Evolutionary conservation across 768 basidiomycete genomes (phyloP).

Genomic region (Serendipita sp.): DNA sequence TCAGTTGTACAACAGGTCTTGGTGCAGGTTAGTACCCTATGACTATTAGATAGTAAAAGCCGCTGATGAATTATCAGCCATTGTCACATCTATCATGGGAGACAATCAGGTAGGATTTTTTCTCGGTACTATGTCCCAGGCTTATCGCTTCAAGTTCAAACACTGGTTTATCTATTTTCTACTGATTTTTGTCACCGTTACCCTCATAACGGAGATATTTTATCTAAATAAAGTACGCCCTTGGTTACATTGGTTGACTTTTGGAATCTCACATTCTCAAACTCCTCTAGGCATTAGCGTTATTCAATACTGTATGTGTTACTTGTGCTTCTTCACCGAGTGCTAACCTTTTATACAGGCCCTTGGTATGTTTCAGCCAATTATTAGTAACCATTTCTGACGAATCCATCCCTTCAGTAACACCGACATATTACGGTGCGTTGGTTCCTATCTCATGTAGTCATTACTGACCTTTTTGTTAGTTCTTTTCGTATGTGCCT

Average conservation of each 20-base stretch:
- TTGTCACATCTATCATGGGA: slow-evolving; percentile 62
- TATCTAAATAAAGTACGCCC: slow-evolving; percentile 95
- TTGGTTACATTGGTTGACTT: slow-evolving; percentile 42
- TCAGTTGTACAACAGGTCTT: slow-evolving; percentile 87
- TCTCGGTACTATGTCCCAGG: background rate
- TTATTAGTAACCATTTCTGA: background rate
- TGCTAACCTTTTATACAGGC: slow-evolving; percentile 2
- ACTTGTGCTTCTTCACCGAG: background rate
- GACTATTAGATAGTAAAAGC: background rate
- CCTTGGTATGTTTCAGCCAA: background rate
- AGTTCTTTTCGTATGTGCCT: background rate
- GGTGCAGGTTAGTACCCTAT: slow-evolving; percentile 31
- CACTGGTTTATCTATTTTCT: slow-evolving; percentile 66
- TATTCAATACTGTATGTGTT: slow-evolving; percentile 33
- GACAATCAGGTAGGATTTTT: slow-evolving; percentile 50
- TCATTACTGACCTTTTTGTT: background rate
- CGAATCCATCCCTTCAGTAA: slow-evolving; percentile 32
- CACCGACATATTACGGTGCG: slow-evolving; percentile 71
- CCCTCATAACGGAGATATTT: slow-evolving; percentile 79
- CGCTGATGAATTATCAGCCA: slow-evolving; percentile 28
- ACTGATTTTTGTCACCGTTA: slow-evolving; percentile 48
- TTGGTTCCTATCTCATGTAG: background rate
- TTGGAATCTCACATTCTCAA: background rate
- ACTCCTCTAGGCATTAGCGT: slow-evolving; percentile 4
- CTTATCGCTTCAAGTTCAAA: slow-evolving; percentile 45